phyloP scores from a whole-genome alignment of 2,329 filamentous ascomycete species.

The Diplodia sapinea region DNA sequence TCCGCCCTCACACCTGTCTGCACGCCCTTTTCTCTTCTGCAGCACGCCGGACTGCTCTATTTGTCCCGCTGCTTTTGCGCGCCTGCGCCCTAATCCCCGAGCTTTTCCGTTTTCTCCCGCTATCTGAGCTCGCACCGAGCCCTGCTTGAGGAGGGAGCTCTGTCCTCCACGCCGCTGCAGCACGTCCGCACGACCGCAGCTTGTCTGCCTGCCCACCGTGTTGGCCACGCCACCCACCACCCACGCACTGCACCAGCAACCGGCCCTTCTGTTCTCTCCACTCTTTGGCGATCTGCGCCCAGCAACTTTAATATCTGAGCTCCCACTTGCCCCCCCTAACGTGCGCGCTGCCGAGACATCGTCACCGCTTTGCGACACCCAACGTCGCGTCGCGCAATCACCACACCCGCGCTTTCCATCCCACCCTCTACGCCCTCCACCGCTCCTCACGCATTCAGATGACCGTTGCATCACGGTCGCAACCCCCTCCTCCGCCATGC shows the following conservation, averaged over 20 bases:
- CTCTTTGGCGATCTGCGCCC: constrained; percentile 31
- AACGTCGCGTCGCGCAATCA: constrained; percentile 31
- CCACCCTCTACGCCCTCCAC: constrained; percentile 41
- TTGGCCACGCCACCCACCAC: constrained; percentile 26
- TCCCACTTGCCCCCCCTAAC: constrained; percentile 27
- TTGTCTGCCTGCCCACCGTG: constrained; percentile 24
- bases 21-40: constrained; percentile 10
- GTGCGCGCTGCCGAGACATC: constrained; percentile 30
- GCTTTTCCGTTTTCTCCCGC: constrained; percentile 28
- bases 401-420: constrained; percentile 17
- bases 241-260: constrained; percentile 27
- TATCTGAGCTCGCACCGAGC: not conserved
- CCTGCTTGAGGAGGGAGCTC: constrained; percentile 21
- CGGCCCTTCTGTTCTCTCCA: constrained; percentile 31
- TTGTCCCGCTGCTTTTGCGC: constrained; percentile 7
- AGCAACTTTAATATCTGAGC: constrained; percentile 31
- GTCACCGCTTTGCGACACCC: constrained; percentile 28
- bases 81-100: not conserved
- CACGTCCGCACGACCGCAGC: constrained; percentile 11
- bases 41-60: constrained; percentile 3
- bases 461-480: constrained; percentile 45
- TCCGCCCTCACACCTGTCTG: constrained; percentile 4
- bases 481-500: constrained; percentile 51
- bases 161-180: constrained; percentile 22
- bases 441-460: constrained; percentile 45